A percentile compares a stretch with the other conserved stretches of the same genome.
Conservation (phyloP, 179 eudicot species). For the Nepenthes alata region DNA sequence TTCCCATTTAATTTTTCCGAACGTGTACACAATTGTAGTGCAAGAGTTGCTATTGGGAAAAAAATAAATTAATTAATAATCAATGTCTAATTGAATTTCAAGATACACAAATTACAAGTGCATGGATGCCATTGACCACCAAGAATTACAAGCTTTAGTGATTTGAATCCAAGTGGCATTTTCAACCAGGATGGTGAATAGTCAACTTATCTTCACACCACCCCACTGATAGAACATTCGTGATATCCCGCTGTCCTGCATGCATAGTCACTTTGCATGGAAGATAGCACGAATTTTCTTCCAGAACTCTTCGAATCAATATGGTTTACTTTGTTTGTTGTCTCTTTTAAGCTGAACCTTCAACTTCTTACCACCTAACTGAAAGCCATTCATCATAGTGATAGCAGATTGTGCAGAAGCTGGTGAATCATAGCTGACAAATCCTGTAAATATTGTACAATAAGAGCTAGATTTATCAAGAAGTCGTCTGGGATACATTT, state of each 20-base stretch:
- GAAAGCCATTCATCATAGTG: constrained; percentile 76
- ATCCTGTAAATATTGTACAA: constrained; percentile 5
- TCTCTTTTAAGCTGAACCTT: constrained; percentile 96
- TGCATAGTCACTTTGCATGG: constrained; percentile 7
- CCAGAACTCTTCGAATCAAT: constrained; percentile 28
- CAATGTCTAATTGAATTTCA: constrained; percentile 26
- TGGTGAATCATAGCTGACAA: constrained; percentile 62
- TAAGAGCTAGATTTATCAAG: neutral
- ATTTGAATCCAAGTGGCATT: constrained; percentile 19
- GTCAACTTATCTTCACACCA: constrained; percentile 10
- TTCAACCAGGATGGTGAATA: constrained; percentile 19
- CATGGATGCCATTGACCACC: constrained; percentile 23
- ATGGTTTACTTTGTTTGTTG: constrained; percentile 53
- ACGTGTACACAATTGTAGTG: too few species aligned
- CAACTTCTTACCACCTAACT: constrained; percentile 85
- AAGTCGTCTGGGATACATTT: neutral
- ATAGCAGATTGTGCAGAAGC: constrained; percentile 83
- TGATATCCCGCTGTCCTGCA: neutral
- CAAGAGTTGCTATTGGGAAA: constrained; percentile 9
- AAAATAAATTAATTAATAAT: constrained; percentile 28
- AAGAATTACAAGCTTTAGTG: constrained; percentile 40
- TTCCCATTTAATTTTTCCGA: too few species aligned
- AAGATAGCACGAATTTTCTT: constrained; percentile 11
- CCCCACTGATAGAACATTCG: neutral
- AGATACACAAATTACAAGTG: constrained; percentile 33